A percentile compares a stretch with the other conserved stretches of the same genome.
Conservation (phyloP, 2,329 filamentous ascomycete genomes). For the Fusarium multiceps region DNA sequence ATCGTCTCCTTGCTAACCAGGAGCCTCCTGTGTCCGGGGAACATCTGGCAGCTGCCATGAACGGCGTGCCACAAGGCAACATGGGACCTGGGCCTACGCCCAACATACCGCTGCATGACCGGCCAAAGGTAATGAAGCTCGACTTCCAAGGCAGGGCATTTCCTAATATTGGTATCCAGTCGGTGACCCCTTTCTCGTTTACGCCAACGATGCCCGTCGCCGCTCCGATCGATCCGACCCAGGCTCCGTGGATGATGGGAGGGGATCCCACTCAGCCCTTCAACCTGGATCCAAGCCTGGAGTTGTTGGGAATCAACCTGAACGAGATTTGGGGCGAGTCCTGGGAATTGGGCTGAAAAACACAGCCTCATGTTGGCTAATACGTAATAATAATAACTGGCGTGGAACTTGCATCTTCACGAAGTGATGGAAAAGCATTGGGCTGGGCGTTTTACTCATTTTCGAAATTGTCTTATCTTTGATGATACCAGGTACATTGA, state of each 20-base stretch:
- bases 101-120: slow-evolving; percentile 52
- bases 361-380: slow-evolving; percentile 13
- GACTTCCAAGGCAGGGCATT: slow-evolving; percentile 42
- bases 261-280: slow-evolving; percentile 53
- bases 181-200: slow-evolving; percentile 56
- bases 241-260: slow-evolving; percentile 51
- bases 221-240: slow-evolving; percentile 50
- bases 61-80: slow-evolving; percentile 39
- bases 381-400: slow-evolving; percentile 43
- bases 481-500: slow-evolving; percentile 40
- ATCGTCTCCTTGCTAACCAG: slow-evolving; percentile 66
- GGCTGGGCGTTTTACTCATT: slow-evolving; percentile 9
- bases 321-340: slow-evolving; percentile 67
- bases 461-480: slow-evolving; percentile 20
- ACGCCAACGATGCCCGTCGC: slow-evolving; percentile 51
- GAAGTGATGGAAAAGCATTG: slow-evolving; percentile 7
- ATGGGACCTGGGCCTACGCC: slow-evolving; percentile 46
- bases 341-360: slow-evolving; percentile 55
- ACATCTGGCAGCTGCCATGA: slow-evolving; percentile 40
- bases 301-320: slow-evolving; percentile 64
- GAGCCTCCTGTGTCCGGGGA: slow-evolving; percentile 56
- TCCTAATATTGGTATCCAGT: slow-evolving; percentile 52
- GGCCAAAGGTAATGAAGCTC: slow-evolving; percentile 54
- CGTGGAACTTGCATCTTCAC: slow-evolving; percentile 21
- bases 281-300: slow-evolving; percentile 65